phyloP scores from a whole-genome alignment of 2,329 filamentous ascomycete genomes.

The Fusarium kyushuense region DNA sequence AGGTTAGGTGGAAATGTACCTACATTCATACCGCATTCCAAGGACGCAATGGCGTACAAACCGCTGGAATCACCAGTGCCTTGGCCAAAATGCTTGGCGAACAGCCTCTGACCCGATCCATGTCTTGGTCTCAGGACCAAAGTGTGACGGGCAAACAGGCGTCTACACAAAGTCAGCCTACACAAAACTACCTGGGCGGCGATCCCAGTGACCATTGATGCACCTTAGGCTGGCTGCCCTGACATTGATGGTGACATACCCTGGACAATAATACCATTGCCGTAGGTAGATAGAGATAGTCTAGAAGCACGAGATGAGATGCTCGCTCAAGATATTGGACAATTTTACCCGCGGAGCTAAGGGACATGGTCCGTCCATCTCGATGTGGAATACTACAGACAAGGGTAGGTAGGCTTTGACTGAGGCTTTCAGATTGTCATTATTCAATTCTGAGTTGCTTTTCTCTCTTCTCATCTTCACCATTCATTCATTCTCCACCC shows the following conservation, averaged over 20 bases:
- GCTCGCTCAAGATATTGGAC: conserved; percentile 5
- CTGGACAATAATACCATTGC: conserved; percentile 31
- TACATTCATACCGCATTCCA: conserved; percentile 43
- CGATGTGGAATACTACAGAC: conserved; percentile 6
- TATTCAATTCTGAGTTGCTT: conserved; percentile 15
- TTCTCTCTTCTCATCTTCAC: conserved; percentile 2
- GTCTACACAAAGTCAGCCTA: not conserved
- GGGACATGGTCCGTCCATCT: conserved; percentile 1
- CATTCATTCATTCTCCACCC: conserved; percentile 24
- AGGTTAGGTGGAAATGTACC: conserved; percentile 36
- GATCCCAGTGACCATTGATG: conserved; percentile 36
- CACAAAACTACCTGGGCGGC: not conserved
- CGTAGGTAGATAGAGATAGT: conserved; percentile 8
- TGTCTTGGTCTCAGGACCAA: conserved; percentile 1
- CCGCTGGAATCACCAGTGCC: conserved; percentile 27
- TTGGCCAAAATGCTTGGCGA: conserved; percentile 14
- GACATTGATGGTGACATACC: not conserved
- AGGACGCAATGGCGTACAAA: conserved; percentile 32
- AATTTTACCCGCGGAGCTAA: conserved; percentile 23
- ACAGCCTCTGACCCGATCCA: conserved; percentile 18
- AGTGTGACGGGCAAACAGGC: conserved; percentile 16
- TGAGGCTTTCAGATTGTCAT: not conserved
- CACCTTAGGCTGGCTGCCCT: not conserved
- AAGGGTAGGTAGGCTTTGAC: not conserved
- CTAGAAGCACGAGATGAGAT: conserved; percentile 19